Conservation (phyloP, 2,329 filamentous ascomycete species). For the Amphichorda felina region DNA sequence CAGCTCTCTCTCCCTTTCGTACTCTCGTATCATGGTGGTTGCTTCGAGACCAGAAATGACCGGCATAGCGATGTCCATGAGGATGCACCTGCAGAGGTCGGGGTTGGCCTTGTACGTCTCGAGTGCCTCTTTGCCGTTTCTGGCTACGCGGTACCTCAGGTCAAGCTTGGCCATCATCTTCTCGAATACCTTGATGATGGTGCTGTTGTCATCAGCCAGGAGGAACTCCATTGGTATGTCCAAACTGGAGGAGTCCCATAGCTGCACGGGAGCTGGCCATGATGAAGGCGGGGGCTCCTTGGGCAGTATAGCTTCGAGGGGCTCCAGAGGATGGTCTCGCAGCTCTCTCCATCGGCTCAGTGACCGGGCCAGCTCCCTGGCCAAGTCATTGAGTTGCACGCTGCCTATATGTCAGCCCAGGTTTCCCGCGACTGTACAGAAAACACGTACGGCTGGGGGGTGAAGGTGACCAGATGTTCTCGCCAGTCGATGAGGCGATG, state of each 20-base stretch:
- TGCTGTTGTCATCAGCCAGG: constrained; percentile 27
- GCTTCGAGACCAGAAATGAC: constrained; percentile 40
- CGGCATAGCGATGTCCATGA: constrained; percentile 46
- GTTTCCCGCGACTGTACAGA: no score
- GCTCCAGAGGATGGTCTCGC: no score
- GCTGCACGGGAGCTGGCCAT: neutral
- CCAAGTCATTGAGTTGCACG: no score
- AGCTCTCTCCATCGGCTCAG: no score
- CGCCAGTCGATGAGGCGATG: no score
- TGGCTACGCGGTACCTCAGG: constrained; percentile 14
- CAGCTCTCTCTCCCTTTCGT: no score
- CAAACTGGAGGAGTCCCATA: neutral
- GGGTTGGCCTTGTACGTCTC: constrained; percentile 13
- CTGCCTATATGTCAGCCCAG: no score
- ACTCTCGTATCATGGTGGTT: constrained; percentile 34
- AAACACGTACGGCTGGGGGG: no score
- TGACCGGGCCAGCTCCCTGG: no score
- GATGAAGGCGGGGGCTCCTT: neutral
- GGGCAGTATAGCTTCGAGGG: no score
- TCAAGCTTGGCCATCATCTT: constrained; percentile 22
- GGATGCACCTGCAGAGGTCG: constrained; percentile 14
- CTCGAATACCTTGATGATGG: constrained; percentile 20
- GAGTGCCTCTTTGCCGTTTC: constrained; percentile 20
- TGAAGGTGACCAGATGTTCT: no score
- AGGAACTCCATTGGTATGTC: constrained; percentile 11